These are phyloP conservation scores for Asterochloris erici DNA, from an alignment of 139 green algal species.

Conservation along the genomic window DNA sequence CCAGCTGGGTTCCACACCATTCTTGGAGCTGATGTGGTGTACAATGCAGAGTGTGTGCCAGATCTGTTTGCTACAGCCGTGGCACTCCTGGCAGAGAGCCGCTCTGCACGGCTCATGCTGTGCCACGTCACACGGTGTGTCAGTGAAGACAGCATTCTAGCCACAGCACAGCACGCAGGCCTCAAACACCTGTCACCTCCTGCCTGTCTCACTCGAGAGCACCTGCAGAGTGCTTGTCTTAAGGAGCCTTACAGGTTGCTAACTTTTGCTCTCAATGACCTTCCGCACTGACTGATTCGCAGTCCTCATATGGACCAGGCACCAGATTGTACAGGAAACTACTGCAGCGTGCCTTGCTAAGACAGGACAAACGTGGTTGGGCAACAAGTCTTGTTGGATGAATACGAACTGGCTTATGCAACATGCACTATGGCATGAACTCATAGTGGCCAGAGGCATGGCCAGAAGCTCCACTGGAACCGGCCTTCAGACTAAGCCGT, in stretches of 20 bases:
- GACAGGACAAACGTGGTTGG: no score
- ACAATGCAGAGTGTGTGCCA: slow-evolving; percentile 5
- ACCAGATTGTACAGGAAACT: no score
- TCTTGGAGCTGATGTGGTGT: slow-evolving; percentile 27
- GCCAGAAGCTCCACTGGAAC: neutral
- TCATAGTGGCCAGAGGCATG: neutral
- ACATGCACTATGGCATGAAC: neutral
- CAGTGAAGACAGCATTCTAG: slow-evolving; percentile 16
- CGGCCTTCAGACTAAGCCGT: slow-evolving; percentile 42
- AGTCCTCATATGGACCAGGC: no score
- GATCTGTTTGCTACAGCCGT: slow-evolving; percentile 11
- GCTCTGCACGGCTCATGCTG: slow-evolving; percentile 14
- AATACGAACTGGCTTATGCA: neutral
- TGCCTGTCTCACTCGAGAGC: neutral
- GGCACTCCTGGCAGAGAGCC: slow-evolving; percentile 1
- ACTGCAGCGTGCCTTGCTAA: no score
- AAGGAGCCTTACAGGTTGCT: neutral
- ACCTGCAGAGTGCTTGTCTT: neutral
- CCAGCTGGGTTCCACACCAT: slow-evolving; percentile 26
- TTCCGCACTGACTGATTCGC: no score
- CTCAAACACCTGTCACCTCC: neutral
- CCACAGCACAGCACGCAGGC: neutral
- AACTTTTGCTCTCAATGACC: neutral
- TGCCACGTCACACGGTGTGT: slow-evolving; percentile 21
- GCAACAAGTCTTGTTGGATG: neutral